Conservation (phyloP, 768 basidiomycete species). For the Tricholomella constricta region DNA sequence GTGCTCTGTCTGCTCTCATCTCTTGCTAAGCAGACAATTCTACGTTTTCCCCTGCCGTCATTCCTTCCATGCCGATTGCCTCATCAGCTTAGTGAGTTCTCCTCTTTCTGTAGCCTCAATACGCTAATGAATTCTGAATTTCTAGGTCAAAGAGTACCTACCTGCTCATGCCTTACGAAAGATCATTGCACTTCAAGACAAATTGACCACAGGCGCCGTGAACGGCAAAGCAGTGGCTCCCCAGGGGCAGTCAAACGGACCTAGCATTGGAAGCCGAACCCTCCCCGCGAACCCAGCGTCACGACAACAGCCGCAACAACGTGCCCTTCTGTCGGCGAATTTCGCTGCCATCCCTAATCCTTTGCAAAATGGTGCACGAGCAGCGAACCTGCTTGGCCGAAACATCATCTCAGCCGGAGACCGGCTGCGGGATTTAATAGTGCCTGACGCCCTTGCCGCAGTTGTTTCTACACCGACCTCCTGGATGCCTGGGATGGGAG, state of each 20-base stretch:
- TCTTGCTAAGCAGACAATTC: conserved; percentile 86
- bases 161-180: conserved; percentile 80
- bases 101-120: neutral
- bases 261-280: conserved; percentile 31
- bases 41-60: conserved; percentile 99
- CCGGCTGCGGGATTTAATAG: conserved; percentile 84
- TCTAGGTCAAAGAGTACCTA: conserved; percentile 89
- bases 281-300: conserved; percentile 26
- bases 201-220: conserved; percentile 63
- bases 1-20: conserved; percentile 78
- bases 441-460: conserved; percentile 90
- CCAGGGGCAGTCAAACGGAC: conserved; percentile 29
- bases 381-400: conserved; percentile 69
- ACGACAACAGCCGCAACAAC: conserved; percentile 53
- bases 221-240: conserved; percentile 19
- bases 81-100: conserved; percentile 82
- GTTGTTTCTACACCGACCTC: conserved; percentile 76
- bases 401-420: conserved; percentile 90
- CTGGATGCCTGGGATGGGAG: conserved; percentile 75
- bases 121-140: conserved; percentile 15
- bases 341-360: conserved; percentile 56
- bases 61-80: conserved; percentile 95
- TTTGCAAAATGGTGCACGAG: conserved; percentile 63
- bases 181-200: conserved; percentile 83
- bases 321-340: conserved; percentile 75